A percentile compares a stretch with the other conserved stretches of the same genome.
Evolutionary conservation across 1,284 basidiomycete species (phyloP).

Genomic region (Vanrija sp.): DNA sequence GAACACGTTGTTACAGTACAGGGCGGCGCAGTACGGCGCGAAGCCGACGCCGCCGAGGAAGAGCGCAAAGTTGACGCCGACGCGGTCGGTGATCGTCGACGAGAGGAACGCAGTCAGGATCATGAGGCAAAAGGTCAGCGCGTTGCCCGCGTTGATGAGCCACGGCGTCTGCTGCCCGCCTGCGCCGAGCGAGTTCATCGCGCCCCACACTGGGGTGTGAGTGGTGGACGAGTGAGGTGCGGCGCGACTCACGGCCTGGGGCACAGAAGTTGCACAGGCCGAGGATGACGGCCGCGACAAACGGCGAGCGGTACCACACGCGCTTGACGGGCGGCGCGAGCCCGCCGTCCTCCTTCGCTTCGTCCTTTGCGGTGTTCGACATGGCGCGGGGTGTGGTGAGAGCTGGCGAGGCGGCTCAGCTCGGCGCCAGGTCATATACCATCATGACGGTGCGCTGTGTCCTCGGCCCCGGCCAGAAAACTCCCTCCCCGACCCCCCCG

Average conservation of each 20-base stretch:
- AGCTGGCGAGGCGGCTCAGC: no score
- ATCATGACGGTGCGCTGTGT: no score
- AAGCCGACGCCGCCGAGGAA: constrained; percentile 17
- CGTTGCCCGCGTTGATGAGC: constrained; percentile 41
- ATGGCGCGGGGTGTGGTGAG: no score
- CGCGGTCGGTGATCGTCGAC: neutral
- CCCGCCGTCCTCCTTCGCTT: no score
- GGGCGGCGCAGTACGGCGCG: constrained; percentile 32
- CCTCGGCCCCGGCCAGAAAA: no score
- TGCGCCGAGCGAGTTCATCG: constrained; percentile 37
- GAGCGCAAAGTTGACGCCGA: neutral
- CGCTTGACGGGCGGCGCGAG: neutral
- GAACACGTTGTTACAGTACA: constrained; percentile 29
- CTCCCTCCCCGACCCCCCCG: no score
- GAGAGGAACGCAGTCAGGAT: constrained; percentile 4
- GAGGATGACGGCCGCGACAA: constrained; percentile 1
- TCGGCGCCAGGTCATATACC: no score
- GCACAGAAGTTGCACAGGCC: constrained; percentile 14
- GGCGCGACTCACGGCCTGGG: neutral
- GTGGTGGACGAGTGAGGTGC: neutral
- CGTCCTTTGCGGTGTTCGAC: no score
- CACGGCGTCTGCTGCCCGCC: constrained; percentile 28
- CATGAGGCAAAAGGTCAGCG: constrained; percentile 33
- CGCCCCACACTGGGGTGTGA: constrained; percentile 30
- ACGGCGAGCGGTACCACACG: neutral